Evolutionary conservation across 164 flowering plant genomes (phyloP).

Genomic region (Macadamia tetraphylla): DNA sequence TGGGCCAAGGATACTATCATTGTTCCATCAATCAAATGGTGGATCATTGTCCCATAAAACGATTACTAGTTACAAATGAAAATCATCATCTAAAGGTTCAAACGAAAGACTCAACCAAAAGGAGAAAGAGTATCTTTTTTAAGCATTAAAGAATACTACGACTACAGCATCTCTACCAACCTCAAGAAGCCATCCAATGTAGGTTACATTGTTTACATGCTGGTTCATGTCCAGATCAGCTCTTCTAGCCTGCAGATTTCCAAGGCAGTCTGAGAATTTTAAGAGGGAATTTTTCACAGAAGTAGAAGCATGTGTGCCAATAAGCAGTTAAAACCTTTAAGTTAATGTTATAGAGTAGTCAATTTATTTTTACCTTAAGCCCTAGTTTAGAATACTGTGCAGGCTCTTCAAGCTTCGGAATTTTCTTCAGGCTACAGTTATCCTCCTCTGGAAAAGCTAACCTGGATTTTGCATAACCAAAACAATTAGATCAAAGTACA

Average conservation of each 20-base stretch:
- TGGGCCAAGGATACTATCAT: neutral
- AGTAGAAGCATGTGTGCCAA: neutral
- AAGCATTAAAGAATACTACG: neutral
- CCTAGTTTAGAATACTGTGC: conserved; percentile 49
- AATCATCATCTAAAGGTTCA: neutral
- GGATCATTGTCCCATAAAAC: neutral
- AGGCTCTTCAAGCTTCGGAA: conserved; percentile 74
- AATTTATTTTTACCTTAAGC: conserved; percentile 44
- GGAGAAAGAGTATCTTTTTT: neutral
- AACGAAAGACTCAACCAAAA: too few relatives aligned
- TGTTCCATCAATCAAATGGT: neutral
- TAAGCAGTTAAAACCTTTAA: conserved; percentile 2
- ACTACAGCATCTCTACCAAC: conserved; percentile 27
- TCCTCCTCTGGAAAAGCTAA: conserved; percentile 71
- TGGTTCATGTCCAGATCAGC: conserved; percentile 97
- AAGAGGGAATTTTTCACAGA: neutral
- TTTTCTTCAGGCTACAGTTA: conserved; percentile 59
- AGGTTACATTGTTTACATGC: conserved; percentile 95
- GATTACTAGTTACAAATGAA: neutral
- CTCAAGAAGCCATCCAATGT: conserved; percentile 98
- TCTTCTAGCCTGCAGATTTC: conserved; percentile 76
- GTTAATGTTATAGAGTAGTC: too few relatives aligned
- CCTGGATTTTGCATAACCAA: conserved; percentile 26
- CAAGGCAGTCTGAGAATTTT: conserved; percentile 10
- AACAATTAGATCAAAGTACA: neutral